phyloP scores from a whole-genome alignment of 352 stramenopile species.

The Pythium chondricola region DNA sequence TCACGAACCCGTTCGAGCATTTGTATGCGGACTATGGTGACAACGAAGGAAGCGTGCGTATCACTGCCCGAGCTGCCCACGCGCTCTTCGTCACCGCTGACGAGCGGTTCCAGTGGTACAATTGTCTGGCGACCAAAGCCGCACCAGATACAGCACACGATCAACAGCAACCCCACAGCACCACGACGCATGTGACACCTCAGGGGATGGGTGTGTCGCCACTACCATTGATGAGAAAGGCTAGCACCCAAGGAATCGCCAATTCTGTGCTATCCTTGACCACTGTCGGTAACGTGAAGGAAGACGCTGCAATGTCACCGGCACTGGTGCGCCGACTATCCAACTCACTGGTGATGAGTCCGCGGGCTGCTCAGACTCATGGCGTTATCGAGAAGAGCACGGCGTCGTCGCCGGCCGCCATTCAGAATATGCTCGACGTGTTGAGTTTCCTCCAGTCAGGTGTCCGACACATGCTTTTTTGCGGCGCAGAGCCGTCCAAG shows the following conservation, averaged over 20 bases:
- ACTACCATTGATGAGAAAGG: not conserved
- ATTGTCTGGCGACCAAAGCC: conserved; percentile 25
- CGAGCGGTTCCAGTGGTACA: conserved; percentile 64
- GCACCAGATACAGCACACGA: not conserved
- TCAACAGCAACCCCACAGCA: not conserved
- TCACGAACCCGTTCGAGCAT: conserved; percentile 20
- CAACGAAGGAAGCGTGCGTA: conserved; percentile 28
- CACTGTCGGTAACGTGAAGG: not conserved
- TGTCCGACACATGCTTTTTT: conserved; percentile 31
- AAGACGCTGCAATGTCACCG: not conserved
- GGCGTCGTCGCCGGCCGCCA: conserved; percentile 18
- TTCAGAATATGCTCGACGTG: conserved; percentile 48
- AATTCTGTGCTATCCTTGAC: too few species aligned
- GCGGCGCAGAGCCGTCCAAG: conserved; percentile 32
- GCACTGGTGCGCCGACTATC: too few species aligned
- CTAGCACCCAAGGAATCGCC: not conserved
- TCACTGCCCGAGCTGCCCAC: conserved; percentile 21
- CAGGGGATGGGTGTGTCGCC: not conserved
- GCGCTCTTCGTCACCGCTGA: conserved; percentile 43
- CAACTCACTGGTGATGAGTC: not conserved
- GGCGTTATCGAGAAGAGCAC: conserved; percentile 27
- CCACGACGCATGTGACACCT: not conserved
- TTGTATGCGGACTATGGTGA: conserved; percentile 45
- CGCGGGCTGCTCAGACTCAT: conserved; percentile 9
- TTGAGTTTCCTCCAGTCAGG: conserved; percentile 43